Percentiles rank a stretch among this genome's conserved stretches.
These are phyloP conservation scores for Coemansia aciculifera DNA, from an alignment of 192 early-diverging fungal species.

Conservation along the genomic window DNA sequence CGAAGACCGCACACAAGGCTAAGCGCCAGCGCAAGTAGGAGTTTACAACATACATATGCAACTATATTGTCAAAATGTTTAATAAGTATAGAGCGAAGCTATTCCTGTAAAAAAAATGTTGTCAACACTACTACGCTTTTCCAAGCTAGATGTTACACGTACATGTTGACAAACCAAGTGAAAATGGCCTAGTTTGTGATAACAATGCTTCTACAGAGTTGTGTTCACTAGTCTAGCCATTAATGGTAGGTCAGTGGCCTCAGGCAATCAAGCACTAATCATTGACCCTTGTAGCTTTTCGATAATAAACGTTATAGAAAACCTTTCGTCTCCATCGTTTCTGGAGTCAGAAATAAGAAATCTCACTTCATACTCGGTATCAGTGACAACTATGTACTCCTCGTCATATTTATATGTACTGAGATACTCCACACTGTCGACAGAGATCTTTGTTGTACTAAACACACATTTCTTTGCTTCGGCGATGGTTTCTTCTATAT, in stretches of 20 bases:
- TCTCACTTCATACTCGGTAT: background rate
- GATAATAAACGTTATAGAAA: background rate
- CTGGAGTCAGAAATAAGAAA: background rate
- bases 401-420: background rate
- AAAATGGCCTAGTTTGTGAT: background rate
- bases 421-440: background rate
- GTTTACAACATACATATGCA: background rate
- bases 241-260: too few species aligned
- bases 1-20: background rate
- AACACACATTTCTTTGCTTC: too few species aligned
- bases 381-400: background rate
- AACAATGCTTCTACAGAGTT: background rate
- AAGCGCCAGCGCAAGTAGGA: slow-evolving; percentile 14
- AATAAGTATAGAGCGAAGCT: background rate
- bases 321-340: background rate
- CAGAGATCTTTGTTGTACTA: too few species aligned
- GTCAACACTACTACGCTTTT: background rate
- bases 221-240: background rate
- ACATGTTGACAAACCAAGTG: background rate
- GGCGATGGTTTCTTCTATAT: background rate
- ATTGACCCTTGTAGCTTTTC: too few species aligned
- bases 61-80: background rate
- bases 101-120: background rate
- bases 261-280: too few species aligned
- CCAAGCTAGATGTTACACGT: background rate